phyloP scores from a whole-genome alignment of 352 stramenopile species.

The Phytophthora palmivora region DNA sequence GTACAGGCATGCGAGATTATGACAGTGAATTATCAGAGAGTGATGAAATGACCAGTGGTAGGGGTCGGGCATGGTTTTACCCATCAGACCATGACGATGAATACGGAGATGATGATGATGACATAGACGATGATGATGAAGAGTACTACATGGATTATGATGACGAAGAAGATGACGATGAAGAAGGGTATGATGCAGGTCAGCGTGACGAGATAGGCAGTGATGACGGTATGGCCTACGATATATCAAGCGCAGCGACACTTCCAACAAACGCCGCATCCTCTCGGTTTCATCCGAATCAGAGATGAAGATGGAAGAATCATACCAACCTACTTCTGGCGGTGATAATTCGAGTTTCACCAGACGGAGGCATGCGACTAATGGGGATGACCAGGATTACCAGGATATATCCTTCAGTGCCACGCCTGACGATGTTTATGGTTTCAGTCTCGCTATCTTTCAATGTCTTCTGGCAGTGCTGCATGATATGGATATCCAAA shows the following conservation, averaged over 20 bases:
- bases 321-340: neutral
- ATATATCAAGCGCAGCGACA: slow-evolving; percentile 12
- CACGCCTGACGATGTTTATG: slow-evolving; percentile 49
- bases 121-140: slow-evolving; percentile 60
- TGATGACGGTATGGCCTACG: slow-evolving; percentile 40
- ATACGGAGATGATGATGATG: slow-evolving; percentile 58
- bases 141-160: slow-evolving; percentile 69
- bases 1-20: slow-evolving; percentile 32
- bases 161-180: slow-evolving; percentile 61
- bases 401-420: slow-evolving; percentile 26
- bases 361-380: slow-evolving; percentile 7
- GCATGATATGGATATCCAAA: slow-evolving; percentile 68
- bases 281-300: slow-evolving; percentile 46
- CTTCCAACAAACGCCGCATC: slow-evolving; percentile 37
- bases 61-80: slow-evolving; percentile 49
- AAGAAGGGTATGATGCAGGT: slow-evolving; percentile 28
- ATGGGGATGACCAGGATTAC: slow-evolving; percentile 17
- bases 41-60: slow-evolving; percentile 34
- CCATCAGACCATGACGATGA: slow-evolving; percentile 53
- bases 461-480: slow-evolving; percentile 60
- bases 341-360: neutral
- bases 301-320: slow-evolving; percentile 35
- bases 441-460: slow-evolving; percentile 56
- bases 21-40: slow-evolving; percentile 65
- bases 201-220: slow-evolving; percentile 39